A percentile compares a stretch with the other conserved stretches of the same genome.
Evolutionary conservation across 2,329 filamentous ascomycete genomes (phyloP).

Genomic region (Cordyceps farinosa): DNA sequence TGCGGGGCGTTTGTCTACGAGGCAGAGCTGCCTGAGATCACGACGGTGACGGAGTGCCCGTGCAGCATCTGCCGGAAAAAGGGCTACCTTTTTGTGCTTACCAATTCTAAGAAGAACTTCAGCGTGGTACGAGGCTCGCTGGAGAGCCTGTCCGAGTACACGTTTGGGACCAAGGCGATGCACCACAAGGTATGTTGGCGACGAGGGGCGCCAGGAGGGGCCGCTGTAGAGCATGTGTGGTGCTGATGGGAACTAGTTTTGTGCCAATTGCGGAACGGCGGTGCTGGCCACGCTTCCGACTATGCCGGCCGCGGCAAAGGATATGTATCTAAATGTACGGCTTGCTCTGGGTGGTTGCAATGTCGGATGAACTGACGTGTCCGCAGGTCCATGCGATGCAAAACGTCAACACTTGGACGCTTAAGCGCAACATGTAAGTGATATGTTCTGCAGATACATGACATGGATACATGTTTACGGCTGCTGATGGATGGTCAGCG

Average conservation of each 20-base stretch:
- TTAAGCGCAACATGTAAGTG: slow-evolving; percentile 37
- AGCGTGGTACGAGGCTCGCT: slow-evolving; percentile 45
- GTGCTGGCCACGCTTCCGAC: slow-evolving; percentile 32
- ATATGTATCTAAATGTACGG: slow-evolving; percentile 42
- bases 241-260: slow-evolving; percentile 42
- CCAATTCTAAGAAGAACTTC: slow-evolving; percentile 31
- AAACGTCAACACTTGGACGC: slow-evolving; percentile 38
- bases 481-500: slow-evolving; percentile 26
- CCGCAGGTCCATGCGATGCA: slow-evolving; percentile 42
- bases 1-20: slow-evolving; percentile 53
- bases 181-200: slow-evolving; percentile 39
- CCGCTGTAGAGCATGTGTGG: neutral
- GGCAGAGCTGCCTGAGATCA: slow-evolving; percentile 53
- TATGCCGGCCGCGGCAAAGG: slow-evolving; percentile 27
- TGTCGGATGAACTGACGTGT: neutral
- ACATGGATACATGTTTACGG: neutral
- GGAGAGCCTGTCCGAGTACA: slow-evolving; percentile 41
- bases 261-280: slow-evolving; percentile 46
- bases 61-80: slow-evolving; percentile 62
- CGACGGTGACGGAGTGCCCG: slow-evolving; percentile 55
- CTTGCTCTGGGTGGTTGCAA: too few species aligned
- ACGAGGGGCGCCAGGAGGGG: too few species aligned
- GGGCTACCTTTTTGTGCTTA: slow-evolving; percentile 39
- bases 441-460: too few species aligned
- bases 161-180: slow-evolving; percentile 37